Percentiles rank a stretch among this genome's conserved stretches.
Conservation (phyloP, 352 stramenopile species). For the Phytophthora constricta region DNA sequence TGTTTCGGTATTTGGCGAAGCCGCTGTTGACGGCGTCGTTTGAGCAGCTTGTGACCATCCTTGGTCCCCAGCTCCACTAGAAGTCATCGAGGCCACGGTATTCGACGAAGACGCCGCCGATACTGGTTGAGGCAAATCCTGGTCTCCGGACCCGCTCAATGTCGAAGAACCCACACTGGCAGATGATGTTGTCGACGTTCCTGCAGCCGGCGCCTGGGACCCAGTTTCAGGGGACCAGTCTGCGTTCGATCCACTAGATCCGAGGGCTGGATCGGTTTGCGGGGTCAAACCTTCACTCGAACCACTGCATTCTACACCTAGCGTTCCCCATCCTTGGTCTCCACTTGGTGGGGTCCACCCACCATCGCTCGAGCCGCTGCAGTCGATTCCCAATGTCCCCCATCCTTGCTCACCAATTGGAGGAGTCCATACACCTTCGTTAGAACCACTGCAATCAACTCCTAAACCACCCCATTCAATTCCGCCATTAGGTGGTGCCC, state of each 20-base stretch:
- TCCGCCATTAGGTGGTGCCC: background rate
- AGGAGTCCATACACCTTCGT: background rate
- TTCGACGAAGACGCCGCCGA: background rate
- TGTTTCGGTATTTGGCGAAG: conserved; percentile 18
- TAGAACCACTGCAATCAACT: background rate
- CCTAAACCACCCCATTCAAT: background rate
- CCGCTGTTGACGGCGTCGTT: conserved; percentile 10
- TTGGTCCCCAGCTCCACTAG: conserved; percentile 3
- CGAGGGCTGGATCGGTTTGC: too few relatives aligned
- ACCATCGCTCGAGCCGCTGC: conserved; percentile 16
- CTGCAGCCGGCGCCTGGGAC: background rate
- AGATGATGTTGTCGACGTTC: background rate
- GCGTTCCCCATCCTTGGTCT: background rate
- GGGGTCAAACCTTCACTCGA: conserved; percentile 11
- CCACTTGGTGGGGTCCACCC: background rate
- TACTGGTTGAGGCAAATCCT: background rate
- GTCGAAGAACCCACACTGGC: background rate
- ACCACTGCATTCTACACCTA: conserved; percentile 29
- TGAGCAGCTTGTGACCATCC: conserved; percentile 1
- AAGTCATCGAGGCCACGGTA: background rate
- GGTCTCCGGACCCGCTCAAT: background rate
- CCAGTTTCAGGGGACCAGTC: conserved; percentile 9
- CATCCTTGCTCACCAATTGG: background rate
- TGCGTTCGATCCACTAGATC: conserved; percentile 34
- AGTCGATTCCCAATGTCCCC: conserved; percentile 7